These are phyloP conservation scores for Ailanthus altissimus DNA, from an alignment of 345 rosid species.

Conservation along the genomic window DNA sequence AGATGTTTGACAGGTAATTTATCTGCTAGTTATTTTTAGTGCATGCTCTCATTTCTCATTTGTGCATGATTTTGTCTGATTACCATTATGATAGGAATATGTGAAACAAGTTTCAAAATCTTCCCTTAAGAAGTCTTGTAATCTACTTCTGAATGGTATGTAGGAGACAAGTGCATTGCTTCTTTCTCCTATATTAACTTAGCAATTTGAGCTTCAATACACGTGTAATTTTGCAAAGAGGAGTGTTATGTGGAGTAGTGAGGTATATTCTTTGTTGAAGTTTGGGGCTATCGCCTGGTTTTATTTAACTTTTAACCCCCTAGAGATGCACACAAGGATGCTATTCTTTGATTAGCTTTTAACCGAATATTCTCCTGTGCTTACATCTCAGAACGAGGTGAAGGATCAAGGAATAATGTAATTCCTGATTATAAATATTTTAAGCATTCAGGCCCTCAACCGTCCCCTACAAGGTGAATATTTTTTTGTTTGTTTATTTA, in stretches of 20 bases:
- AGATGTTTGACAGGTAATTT: not conserved
- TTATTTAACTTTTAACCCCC: not conserved
- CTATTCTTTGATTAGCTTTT: conserved; percentile 5
- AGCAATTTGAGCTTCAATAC: not conserved
- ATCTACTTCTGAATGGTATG: not conserved
- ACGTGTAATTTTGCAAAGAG: not conserved
- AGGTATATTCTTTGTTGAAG: not conserved
- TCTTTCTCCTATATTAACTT: not conserved
- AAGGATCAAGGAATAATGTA: conserved; percentile 30
- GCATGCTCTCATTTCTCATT: not conserved
- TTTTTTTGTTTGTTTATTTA: conserved; percentile 9
- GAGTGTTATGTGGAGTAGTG: not conserved
- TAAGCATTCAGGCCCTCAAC: conserved; percentile 47
- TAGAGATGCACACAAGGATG: conserved; percentile 6
- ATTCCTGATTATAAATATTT: conserved; percentile 21
- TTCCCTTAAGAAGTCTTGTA: not conserved
- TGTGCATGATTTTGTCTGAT: not conserved
- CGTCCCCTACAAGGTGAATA: conserved; percentile 62
- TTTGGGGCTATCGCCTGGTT: not conserved
- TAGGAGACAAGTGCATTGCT: not conserved
- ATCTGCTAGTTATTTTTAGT: not conserved
- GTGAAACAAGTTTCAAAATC: not conserved
- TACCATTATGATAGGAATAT: not conserved
- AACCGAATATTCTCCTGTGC: not conserved
- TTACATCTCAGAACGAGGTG: conserved; percentile 46